Evolutionary conservation across 176 grass and related monocot species (phyloP), one percentile per base, ranked within the genome.

Genomic region (Eremochloa ophiuroides): DNA sequence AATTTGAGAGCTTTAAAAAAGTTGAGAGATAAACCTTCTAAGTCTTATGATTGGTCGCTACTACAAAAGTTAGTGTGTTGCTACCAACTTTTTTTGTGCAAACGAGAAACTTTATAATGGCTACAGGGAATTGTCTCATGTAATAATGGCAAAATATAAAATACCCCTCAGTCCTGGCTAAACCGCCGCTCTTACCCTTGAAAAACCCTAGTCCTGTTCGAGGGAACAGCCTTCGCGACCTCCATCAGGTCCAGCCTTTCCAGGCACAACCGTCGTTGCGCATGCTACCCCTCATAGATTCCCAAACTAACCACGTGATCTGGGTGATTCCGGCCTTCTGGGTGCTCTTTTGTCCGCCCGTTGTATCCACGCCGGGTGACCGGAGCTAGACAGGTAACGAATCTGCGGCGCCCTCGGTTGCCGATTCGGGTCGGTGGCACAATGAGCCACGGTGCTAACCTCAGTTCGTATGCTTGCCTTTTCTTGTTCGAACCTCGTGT

Each of bases 371-470:
- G 11, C 53, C 53, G 4, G 53, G 53, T 56, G 51, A n/a, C 8
- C 79, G 11, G 39, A 79, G 51, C 74, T 68, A 87, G 77, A 82
- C 77, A 70, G 20, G 26, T 30, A 31, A 39, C 46, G 76, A 35
- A 69, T 86, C 78, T 59, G 74, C 58, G 72, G 26, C 26, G 37
- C 40, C 38, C 8, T 29, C 7, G 41, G 41, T 10, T 10, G 38
- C 26, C 41, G 1, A 12, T 27, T 44, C 16, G 44, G 3, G 62
- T 27, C n/a, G 22, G 63, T 17, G 60, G 7, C 14, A 22, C 44
- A 20, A 47, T 74, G 74, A 84, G 83, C 83, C 71, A 77, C 67
- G 51, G 76, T 77, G 76, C 40, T 56, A 65, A n/a, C 41, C 38
- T 23, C 40, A 27, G n/a, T 79, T 46, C 6, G 56, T 68, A 69